Evolutionary conservation across 768 basidiomycete species (phyloP), one percentile per base, ranked within the genome.

Genomic region (Lactifluus echinatus): DNA sequence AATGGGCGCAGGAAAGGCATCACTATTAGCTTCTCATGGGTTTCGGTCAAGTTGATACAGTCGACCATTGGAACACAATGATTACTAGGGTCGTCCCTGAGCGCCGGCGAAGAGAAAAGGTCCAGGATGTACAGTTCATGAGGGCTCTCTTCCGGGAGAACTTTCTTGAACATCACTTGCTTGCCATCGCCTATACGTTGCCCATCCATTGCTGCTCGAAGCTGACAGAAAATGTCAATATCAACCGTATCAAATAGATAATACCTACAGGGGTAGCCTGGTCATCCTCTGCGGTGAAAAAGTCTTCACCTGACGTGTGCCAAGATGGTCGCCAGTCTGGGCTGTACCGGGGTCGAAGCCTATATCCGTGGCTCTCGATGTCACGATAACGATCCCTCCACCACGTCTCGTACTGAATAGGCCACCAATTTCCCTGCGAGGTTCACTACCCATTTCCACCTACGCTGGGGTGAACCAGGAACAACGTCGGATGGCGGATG

Each of bases 241-340:
- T 31, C 4, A 31, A 31, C 5, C 4, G 31, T 31, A 31, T 10
- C 4, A 42, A 37, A 17, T 5, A 23, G 40, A 42, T 12, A 14
- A 23, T 42, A 42, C 40, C 4, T 42, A 42, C 40, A 42, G 23
- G 40, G 40, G 19, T 21, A 0, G 40, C 19, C 8, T 42, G 40
- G 1, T 21, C 40, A 12, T 42, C 40, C 21, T 42, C 40, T 23
- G 8, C 15, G 21, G 7, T 11, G 21, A 42, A 42, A 11, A 23
- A 23, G 6, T 21, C 40, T 42, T 42, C 23, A 21, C 40, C 40
- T 1, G n/a, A 42, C 12, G 19, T 42, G 14, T 1, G 12, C 58
- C 54, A 56, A 4, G 55, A 60, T n/a, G 55, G 49, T 15, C 11
- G 17, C 59, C 59, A 60, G 4, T 28, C 11, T 8, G 54, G 48